Percentiles rank a stretch among this genome's conserved stretches.
phyloP scores from a whole-genome alignment of 331 rosid species.

The Malus hybrid region DNA sequence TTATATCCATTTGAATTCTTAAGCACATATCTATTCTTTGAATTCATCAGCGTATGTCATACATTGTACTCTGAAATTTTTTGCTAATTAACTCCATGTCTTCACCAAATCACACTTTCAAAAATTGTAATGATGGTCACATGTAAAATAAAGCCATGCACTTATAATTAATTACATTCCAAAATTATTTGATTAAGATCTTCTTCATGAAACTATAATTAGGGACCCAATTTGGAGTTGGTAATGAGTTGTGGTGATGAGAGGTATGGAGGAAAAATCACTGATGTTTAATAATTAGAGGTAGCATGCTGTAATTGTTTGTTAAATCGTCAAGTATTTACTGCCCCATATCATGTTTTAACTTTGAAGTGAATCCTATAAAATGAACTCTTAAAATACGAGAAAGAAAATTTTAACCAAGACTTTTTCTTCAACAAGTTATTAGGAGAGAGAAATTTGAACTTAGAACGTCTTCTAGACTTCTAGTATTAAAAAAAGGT shows the following conservation, averaged over 20 bases:
- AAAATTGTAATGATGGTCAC: not conserved
- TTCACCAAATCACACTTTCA: not conserved
- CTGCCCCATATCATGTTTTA: not conserved
- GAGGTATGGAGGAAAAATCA: not conserved
- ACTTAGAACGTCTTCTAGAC: too few relatives aligned
- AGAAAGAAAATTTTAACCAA: not conserved
- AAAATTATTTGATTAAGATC: not conserved
- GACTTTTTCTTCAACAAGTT: not conserved
- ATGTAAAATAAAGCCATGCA: not conserved
- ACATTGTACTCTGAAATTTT: not conserved
- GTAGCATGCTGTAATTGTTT: not conserved
- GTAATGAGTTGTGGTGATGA: not conserved
- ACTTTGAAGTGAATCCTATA: not conserved
- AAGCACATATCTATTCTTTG: not conserved
- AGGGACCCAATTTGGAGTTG: not conserved
- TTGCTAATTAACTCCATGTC: not conserved
- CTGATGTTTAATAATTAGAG: too few relatives aligned
- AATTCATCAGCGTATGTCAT: not conserved
- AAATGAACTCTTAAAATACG: not conserved
- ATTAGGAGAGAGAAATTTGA: not conserved
- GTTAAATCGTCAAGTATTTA: slow-evolving; percentile 14
- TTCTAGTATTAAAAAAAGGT: too few relatives aligned
- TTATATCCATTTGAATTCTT: not conserved
- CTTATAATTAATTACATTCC: not conserved
- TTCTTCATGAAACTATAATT: not conserved